These are phyloP conservation scores for Echites panduratus DNA, from an alignment of 257 asterid genomes.

Conservation along the genomic window DNA sequence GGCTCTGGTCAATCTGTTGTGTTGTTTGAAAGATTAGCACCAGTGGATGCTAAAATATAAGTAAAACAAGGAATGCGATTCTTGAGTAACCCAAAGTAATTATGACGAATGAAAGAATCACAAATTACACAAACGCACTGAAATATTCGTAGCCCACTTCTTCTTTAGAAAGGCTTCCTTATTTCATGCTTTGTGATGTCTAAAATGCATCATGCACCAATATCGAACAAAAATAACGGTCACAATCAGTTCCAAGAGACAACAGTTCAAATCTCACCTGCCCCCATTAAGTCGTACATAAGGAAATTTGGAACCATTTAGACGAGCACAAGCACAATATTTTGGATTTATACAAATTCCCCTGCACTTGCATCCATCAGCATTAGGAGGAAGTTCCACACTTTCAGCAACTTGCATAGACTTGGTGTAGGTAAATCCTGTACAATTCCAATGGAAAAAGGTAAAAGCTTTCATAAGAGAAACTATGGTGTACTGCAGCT, in stretches of 20 bases:
- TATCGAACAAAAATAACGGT: neutral
- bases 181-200: neutral
- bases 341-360: slow-evolving; percentile 17
- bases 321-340: slow-evolving; percentile 19
- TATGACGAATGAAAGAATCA: neutral
- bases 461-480: neutral
- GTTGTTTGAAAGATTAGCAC: neutral
- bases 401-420: slow-evolving; percentile 15
- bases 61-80: neutral
- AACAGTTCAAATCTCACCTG: slow-evolving; percentile 14
- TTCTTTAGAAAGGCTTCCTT: neutral
- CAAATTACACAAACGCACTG: neutral
- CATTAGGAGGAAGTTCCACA: slow-evolving; percentile 19
- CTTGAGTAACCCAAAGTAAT: neutral
- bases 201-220: neutral
- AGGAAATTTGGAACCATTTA: slow-evolving; percentile 24
- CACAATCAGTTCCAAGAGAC: neutral
- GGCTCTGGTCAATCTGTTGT: slow-evolving; percentile 15
- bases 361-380: slow-evolving; percentile 21
- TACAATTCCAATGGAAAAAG: neutral
- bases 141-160: neutral
- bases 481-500: neutral
- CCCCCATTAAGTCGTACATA: slow-evolving; percentile 22
- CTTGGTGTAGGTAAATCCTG: slow-evolving; percentile 24
- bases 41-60: neutral